Conservation (phyloP, 2,329 filamentous ascomycete species). For the Penicillium thymicola region DNA sequence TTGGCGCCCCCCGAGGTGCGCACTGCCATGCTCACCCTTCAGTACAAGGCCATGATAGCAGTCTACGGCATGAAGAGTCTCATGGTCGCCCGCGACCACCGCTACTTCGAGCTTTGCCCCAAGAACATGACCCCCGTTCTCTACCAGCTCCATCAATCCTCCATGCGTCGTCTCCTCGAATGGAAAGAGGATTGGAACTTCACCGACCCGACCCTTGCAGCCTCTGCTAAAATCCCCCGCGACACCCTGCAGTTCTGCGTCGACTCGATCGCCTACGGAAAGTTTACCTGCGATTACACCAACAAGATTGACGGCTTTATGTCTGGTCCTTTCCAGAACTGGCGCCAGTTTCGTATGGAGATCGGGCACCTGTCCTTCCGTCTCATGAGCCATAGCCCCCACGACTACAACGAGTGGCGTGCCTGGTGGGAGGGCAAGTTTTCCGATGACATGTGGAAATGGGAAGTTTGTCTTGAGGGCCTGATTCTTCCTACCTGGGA, state of each 20-base stretch:
- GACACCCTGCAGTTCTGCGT: slow-evolving; percentile 23
- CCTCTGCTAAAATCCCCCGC: slow-evolving; percentile 27
- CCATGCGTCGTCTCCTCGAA: slow-evolving; percentile 26
- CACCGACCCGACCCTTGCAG: slow-evolving; percentile 17
- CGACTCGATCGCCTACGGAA: slow-evolving; percentile 20
- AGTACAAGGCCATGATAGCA: slow-evolving; percentile 14
- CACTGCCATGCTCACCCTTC: slow-evolving; percentile 13
- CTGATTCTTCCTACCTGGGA: slow-evolving; percentile 29
- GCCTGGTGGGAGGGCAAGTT: slow-evolving; percentile 27
- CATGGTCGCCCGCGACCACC: slow-evolving; percentile 12
- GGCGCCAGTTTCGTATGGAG: slow-evolving; percentile 11
- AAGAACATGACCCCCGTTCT: background rate
- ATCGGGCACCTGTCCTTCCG: slow-evolving; percentile 14
- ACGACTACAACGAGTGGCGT: slow-evolving; percentile 19
- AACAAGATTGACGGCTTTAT: slow-evolving; percentile 5
- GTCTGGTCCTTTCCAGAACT: slow-evolving; percentile 11
- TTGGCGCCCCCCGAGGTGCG: background rate
- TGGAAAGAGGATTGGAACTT: slow-evolving; percentile 21
- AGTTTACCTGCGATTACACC: slow-evolving; percentile 8
- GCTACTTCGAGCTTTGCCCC: slow-evolving; percentile 29
- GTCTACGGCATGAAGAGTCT: slow-evolving; percentile 16
- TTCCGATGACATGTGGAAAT: slow-evolving; percentile 24
- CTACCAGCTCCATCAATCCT: slow-evolving; percentile 16
- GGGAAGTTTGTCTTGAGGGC: slow-evolving; percentile 22
- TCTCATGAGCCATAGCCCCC: slow-evolving; percentile 13